These are phyloP conservation scores for Oryza coarctata DNA, from an alignment of 176 grass and related monocot species.

Conservation along the genomic window DNA sequence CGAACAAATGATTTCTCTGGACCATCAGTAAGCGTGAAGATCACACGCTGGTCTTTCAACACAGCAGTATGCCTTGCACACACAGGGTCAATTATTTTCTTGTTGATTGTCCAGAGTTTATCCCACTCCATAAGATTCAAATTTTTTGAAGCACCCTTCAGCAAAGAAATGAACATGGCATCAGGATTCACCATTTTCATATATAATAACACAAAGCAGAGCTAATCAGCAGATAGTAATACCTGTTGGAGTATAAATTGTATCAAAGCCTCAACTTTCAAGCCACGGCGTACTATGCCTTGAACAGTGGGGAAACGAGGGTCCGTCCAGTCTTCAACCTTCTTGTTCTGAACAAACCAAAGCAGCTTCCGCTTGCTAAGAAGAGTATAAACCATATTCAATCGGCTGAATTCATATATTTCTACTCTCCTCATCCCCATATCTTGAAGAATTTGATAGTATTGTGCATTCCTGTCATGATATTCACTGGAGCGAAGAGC, in stretches of 20 bases:
- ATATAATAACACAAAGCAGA: neutral
- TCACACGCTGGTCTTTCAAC: constrained; percentile 49
- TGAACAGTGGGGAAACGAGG: constrained; percentile 85
- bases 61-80: constrained; percentile 86
- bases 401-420: constrained; percentile 81
- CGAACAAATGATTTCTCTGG: constrained; percentile 61
- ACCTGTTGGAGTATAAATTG: constrained; percentile 96
- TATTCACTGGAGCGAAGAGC: constrained; percentile 81
- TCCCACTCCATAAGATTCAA: constrained; percentile 98
- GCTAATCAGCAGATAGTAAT: neutral
- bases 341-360: constrained; percentile 88
- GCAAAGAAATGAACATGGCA: neutral
- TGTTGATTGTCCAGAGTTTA: constrained; percentile 96
- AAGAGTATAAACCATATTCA: constrained; percentile 91
- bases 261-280: constrained; percentile 84
- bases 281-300: constrained; percentile 78
- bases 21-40: constrained; percentile 68
- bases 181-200: neutral
- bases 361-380: constrained; percentile 88
- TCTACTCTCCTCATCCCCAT: constrained; percentile 65
- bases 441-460: constrained; percentile 70
- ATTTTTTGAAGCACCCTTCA: constrained; percentile 92
- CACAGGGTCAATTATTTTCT: constrained; percentile 85
- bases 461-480: constrained; percentile 87
- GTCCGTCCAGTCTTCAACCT: constrained; percentile 83